Conservation (phyloP, 306 rosid species). For the Pyrus bretschneideri region DNA sequence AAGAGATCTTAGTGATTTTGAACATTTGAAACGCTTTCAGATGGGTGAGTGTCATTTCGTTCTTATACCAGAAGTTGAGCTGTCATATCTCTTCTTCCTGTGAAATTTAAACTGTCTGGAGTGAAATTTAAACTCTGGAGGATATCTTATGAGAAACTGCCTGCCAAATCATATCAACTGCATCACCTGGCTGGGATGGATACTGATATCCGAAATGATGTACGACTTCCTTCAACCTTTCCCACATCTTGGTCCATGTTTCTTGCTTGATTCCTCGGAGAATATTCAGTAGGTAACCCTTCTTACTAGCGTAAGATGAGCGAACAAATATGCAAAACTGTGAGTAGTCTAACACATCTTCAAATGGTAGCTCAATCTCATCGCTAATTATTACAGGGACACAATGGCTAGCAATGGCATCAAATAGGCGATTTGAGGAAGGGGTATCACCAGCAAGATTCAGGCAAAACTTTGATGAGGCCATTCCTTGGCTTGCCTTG, state of each 20-base stretch:
- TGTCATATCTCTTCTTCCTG: conserved; percentile 55
- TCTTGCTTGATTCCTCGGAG: conserved; percentile 53
- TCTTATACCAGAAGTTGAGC: conserved; percentile 31
- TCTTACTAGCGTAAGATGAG: conserved; percentile 48
- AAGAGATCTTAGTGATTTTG: conserved; percentile 6
- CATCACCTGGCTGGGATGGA: conserved; percentile 69
- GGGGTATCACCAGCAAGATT: conserved; percentile 93
- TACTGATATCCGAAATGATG: conserved; percentile 66
- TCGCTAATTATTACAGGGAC: conserved; percentile 88
- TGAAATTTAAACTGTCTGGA: conserved; percentile 34
- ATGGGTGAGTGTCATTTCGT: conserved; percentile 8
- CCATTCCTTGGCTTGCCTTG: conserved; percentile 77
- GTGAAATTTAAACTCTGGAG: conserved; percentile 33
- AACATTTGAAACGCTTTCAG: conserved; percentile 2
- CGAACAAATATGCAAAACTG: conserved; percentile 58
- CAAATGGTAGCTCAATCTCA: conserved; percentile 80
- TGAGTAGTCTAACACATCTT: conserved; percentile 80
- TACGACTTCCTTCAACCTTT: conserved; percentile 54
- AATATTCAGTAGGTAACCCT: conserved; percentile 62
- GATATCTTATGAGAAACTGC: conserved; percentile 57
- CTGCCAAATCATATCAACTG: conserved; percentile 80
- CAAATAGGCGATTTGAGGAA: conserved; percentile 82
- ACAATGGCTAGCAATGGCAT: conserved; percentile 84
- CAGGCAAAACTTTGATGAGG: conserved; percentile 74
- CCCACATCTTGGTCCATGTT: conserved; percentile 79